Base-by-base conservation (phyloP, 192 early-diverging fungal species). In the Coemansia sp. region DNA sequence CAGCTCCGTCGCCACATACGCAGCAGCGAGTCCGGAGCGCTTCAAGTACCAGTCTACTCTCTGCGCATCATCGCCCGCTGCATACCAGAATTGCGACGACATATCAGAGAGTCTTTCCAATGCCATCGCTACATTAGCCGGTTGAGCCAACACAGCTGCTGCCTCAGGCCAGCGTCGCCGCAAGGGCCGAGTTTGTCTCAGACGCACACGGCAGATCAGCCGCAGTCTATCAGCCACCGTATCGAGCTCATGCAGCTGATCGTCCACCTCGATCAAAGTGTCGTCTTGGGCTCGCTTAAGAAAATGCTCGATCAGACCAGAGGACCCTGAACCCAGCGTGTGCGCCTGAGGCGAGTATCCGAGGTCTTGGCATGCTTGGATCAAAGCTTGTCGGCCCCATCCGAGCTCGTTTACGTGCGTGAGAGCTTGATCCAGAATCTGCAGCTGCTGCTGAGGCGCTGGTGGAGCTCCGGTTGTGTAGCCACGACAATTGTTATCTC, bases 11-110 rank as follows among this genome's bases (percentile, higher is more conserved):
- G 91, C 83, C 9, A 91, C 78, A 45, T 94, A 97, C 9, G 90
- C 84, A 18, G 82, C 86, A 3, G 91, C 90, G 28, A 97, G 77
- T 10, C 82, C 73, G 29, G 83, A 83, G 15, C 94, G 80, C 51
- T 89, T 88, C 37, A 82, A 83, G 61, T 97, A 95, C 88, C 89
- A 97, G 69, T 92, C 65, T 5, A 93, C 84, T 64, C 89, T 87
- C 8, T 82, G 75, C 30, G 88, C 87, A 44, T 74, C 72, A 50
- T 95, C 94, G 18, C 91, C 94, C 6, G 94, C 89, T 50, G 88
- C 64, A 46, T 84, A 84, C 89, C 90, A 94, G 45, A 97, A 87
- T 40, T 91, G 87, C 58, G 93, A 90, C 0, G 87, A 81, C 32
- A 95, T 75, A 30, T 79, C 73, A 11, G 55, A 71, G 20, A 97